These are phyloP conservation scores for Linnemannia hyalina DNA, from an alignment of 192 early-diverging fungal species.

Conservation along the genomic window DNA sequence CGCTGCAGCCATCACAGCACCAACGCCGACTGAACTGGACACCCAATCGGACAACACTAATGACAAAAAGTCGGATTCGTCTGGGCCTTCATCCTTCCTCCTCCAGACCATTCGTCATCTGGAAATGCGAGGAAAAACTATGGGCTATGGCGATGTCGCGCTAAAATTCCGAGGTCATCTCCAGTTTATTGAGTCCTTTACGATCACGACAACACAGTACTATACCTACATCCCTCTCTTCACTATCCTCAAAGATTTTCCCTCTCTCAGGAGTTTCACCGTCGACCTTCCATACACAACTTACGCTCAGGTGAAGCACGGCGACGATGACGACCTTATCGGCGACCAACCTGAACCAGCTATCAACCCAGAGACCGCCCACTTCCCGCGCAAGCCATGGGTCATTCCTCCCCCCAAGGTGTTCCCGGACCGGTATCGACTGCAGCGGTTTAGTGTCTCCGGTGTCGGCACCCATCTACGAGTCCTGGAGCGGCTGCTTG, in stretches of 20 bases:
- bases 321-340: not conserved
- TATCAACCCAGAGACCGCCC: conserved; percentile 27
- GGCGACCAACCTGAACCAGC: not conserved
- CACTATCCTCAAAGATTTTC: conserved; percentile 6
- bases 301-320: not conserved
- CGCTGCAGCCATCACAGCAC: not conserved
- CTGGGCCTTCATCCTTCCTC: not conserved
- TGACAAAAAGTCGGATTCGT: not conserved
- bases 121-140: not conserved
- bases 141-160: not conserved
- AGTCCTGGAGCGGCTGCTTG: conserved; percentile 23
- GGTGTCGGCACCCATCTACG: not conserved
- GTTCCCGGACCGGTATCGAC: conserved; percentile 17
- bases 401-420: conserved; percentile 11
- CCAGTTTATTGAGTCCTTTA: not conserved
- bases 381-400: conserved; percentile 17
- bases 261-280: not conserved
- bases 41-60: not conserved
- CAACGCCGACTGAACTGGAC: not conserved
- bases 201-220: not conserved
- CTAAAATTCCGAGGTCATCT: not conserved
- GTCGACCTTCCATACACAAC: not conserved
- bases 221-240: not conserved
- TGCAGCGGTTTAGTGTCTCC: conserved; percentile 8
- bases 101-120: not conserved